Conservation (phyloP, 2,329 filamentous ascomycete species). For the Xylogone sp. region DNA sequence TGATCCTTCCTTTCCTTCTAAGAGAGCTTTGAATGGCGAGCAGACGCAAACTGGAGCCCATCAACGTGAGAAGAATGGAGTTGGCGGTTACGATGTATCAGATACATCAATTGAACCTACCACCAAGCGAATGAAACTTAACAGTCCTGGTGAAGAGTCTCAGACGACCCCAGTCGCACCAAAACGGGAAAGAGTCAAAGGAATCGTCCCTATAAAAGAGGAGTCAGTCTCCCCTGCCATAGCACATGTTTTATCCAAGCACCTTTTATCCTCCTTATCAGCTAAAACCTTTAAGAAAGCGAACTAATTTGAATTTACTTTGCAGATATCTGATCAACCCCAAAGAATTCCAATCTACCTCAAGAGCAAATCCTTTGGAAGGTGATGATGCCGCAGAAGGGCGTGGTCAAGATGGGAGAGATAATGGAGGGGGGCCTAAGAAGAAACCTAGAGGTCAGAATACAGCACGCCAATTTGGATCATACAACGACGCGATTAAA, state of each 20-base stretch:
- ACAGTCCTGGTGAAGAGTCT: conserved; percentile 1
- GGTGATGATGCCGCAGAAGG: conserved; percentile 55
- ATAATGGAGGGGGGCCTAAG: conserved; percentile 30
- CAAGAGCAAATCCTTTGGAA: conserved; percentile 22
- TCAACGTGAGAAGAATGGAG: conserved; percentile 17
- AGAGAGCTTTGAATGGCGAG: conserved; percentile 17
- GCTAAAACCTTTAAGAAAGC: too few relatives aligned
- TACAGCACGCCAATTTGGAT: conserved; percentile 75
- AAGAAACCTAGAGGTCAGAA: conserved; percentile 74
- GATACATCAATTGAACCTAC: conserved; percentile 37
- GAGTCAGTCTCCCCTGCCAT: conserved; percentile 22
- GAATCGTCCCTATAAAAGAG: conserved; percentile 26
- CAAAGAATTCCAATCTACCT: neutral
- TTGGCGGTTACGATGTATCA: conserved; percentile 14
- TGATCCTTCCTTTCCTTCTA: conserved; percentile 13
- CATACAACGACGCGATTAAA: conserved; percentile 70
- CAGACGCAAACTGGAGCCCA: conserved; percentile 15
- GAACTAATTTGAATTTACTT: neutral
- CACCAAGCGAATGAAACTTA: conserved; percentile 51
- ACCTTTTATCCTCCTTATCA: neutral
- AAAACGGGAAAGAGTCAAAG: conserved; percentile 23
- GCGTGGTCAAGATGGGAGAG: conserved; percentile 25
- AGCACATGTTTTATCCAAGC: neutral
- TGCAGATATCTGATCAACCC: conserved; percentile 25
- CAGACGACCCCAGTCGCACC: conserved; percentile 8